Evolutionary conservation across 345 rosid genomes (phyloP), one percentile per base, ranked within the genome.

Genomic region (Cardamine chenopodiifolia): DNA sequence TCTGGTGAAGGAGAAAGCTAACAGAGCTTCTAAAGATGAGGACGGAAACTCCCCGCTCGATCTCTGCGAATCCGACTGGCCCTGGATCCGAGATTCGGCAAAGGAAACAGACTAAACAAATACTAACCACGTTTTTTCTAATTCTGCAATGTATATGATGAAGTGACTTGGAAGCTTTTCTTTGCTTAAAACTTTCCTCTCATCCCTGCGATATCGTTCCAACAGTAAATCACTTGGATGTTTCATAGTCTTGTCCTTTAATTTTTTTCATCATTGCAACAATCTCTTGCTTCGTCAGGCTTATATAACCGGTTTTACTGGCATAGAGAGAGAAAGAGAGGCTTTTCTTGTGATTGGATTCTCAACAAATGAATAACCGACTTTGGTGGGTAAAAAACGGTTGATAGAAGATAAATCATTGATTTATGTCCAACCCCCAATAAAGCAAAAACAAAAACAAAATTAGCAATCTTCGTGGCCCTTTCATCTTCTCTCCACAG

Each of bases 1-100:
- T 76, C 92, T 95, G 18, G 88, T 95, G 86, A 86, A 87, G 82
- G 84, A 90, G 56, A 89, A 86, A 56, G 99, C 97, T 2, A 82
- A 87, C 78, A 71, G 66, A 6, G 79, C 80, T n/a, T 44, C 81
- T 14, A 89, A 85, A 80, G 99, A 90, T 80, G 78, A 72, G 1
- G 96, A 92, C 0, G 99, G 94, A 39, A 83, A 79, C 42, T 71
- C 90, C 8, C 86, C 98, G 7, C 40, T 45, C 9, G 91, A 92
- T 72, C 84, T 94, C 23, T 88, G 91, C 4, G 88, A 87, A 62
- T 76, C 75, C 18, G 72, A 81, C 57, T 95, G 97, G 99, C 85
- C 96, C 37, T 92, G 87, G 86, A 63, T 90, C 67, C 83, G 54
- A 65, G 78, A n/a, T 17, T 68, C 66, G 2, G 68, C 76, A 29